Base-by-base conservation (phyloP, 1,284 basidiomycete species). In the Baeospora myosura region DNA sequence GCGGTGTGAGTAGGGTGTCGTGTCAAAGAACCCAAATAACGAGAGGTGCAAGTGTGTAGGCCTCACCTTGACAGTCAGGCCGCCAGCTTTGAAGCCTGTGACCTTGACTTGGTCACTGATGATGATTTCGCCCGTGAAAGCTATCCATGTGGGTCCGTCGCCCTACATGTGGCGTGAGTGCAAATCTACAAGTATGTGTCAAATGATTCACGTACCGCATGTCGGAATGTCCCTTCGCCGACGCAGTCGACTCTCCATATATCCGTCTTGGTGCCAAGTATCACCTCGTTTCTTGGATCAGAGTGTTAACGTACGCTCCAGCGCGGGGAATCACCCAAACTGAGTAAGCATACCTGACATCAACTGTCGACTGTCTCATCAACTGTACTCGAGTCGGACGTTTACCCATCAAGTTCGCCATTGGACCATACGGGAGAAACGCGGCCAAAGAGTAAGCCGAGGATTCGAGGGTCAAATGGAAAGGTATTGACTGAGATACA, bases 191-290 rank as follows among this genome's bases (percentile, higher is more conserved):
- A n/a, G n/a, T n/a, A n/a, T n/a, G n/a, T n/a, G n/a, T n/a, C n/a
- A n/a, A n/a, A n/a, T 29, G 26, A 29, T 29, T 29, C 4, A 21
- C 25, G 33, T 45, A 84, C 81, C 44, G 66, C 63, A 50, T 71
- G 74, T 48, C 56, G 67, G 49, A 86, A 82, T 3, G 59, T 60
- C 3, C 71, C 83, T 51, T 79, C 75, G 14, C 82, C 82, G 32
- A 85, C 76, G 40, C 60, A 66, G 46, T 76, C 72, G 0, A 76
- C 69, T 42, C 73, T 66, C 81, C 82, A 86, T 32, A 86, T 85
- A 49, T 84, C 76, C 1, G 79, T 73, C 54, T 78, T 82, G 12
- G 74, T 72, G 0, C 67, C 69, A 2, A 58, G 49, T 14, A 64
- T 48, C 18, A 62, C 44, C 5, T 60, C 51, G 46, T 69, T 69